Percentiles rank a stretch among this genome's conserved stretches.
Evolutionary conservation across 78 protist species (phyloP).

Genomic region (Mastigamoeba balamuthi): DNA sequence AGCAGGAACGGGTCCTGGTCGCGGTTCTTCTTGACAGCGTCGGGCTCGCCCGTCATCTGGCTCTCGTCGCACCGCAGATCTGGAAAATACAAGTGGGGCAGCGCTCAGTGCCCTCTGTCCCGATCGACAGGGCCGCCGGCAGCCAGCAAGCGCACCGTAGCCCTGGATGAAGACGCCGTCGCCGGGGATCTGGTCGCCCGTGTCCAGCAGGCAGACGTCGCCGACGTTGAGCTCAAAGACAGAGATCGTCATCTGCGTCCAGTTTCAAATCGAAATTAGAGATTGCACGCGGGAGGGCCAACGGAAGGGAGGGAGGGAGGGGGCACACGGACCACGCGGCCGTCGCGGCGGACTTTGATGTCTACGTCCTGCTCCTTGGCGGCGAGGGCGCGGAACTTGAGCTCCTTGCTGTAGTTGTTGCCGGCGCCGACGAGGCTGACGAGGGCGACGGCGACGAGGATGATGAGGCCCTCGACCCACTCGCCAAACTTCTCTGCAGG

Average conservation of each 20-base stretch:
- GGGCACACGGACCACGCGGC: neutral
- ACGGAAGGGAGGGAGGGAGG: neutral
- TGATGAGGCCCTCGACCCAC: slow-evolving; percentile 90
- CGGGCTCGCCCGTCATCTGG: slow-evolving; percentile 64
- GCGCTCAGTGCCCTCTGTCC: too few relatives aligned
- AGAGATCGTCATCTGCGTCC: neutral
- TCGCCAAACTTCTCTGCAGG: too few relatives aligned
- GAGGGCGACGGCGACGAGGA: slow-evolving; percentile 75
- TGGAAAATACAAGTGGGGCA: neutral
- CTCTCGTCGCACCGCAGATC: slow-evolving; percentile 43
- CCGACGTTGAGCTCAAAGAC: slow-evolving; percentile 55
- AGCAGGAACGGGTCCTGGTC: neutral
- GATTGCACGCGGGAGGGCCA: too few relatives aligned
- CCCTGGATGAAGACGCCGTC: slow-evolving; percentile 45
- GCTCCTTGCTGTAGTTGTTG: slow-evolving; percentile 81
- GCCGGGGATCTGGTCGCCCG: slow-evolving; percentile 49
- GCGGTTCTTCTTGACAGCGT: slow-evolving; percentile 23
- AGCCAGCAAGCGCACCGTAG: neutral
- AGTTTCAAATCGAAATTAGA: too few relatives aligned
- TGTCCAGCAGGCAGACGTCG: slow-evolving; percentile 39
- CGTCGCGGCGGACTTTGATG: neutral
- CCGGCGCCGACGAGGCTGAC: slow-evolving; percentile 73
- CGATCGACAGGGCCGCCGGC: neutral
- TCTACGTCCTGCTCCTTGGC: neutral
- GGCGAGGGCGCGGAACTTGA: neutral